A percentile compares a stretch with the other conserved stretches of the same genome.
phyloP scores from a whole-genome alignment of 352 stramenopile species.

The Blastocystis sp. region DNA sequence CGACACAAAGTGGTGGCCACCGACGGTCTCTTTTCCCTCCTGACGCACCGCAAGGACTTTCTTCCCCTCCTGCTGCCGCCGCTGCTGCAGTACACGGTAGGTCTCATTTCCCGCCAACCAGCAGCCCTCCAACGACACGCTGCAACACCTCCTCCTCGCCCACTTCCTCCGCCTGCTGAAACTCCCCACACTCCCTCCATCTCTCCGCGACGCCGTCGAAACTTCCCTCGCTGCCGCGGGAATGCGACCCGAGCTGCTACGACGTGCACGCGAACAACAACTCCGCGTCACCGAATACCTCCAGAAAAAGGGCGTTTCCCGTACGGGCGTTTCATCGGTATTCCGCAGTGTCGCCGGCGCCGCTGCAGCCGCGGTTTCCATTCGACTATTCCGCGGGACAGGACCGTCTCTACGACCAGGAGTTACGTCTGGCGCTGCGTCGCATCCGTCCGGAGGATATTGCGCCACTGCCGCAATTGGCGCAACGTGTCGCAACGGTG shows the following conservation, averaged over 20 bases:
- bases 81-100: conserved; percentile 7
- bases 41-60: conserved; percentile 42
- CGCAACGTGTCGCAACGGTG: background rate
- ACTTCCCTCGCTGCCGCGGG: background rate
- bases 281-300: background rate
- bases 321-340: background rate
- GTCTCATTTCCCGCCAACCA: background rate
- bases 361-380: background rate
- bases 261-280: background rate
- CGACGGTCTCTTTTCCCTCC: conserved; percentile 20
- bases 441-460: background rate
- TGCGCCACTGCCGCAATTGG: background rate
- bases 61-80: conserved; percentile 13
- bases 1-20: conserved; percentile 9
- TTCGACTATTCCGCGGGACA: background rate
- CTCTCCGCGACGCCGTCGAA: background rate
- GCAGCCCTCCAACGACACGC: background rate
- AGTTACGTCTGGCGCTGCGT: background rate
- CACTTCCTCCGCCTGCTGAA: conserved; percentile 6
- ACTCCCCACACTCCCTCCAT: background rate
- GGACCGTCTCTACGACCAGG: background rate
- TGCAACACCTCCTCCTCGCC: background rate
- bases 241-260: background rate
- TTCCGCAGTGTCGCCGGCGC: background rate
- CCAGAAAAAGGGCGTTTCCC: background rate